Percentiles rank a stretch among this genome's conserved stretches.
These are phyloP conservation scores for Phytophthora hibernalis DNA, from an alignment of 352 stramenopile species.

Conservation along the genomic window DNA sequence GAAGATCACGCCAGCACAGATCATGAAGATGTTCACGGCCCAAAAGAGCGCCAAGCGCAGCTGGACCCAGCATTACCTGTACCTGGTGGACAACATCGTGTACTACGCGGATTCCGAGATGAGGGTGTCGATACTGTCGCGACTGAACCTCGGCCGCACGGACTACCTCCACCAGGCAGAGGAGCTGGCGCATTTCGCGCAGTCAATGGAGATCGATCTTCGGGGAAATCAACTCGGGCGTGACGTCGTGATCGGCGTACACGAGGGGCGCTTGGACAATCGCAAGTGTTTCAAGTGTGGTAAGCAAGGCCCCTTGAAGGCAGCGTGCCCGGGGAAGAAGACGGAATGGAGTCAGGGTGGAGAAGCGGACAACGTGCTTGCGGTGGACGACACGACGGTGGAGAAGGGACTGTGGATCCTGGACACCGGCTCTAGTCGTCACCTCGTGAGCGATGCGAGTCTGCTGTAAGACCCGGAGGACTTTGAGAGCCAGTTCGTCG, in stretches of 20 bases:
- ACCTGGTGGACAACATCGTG: slow-evolving; percentile 37
- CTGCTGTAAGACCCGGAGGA: too few species aligned
- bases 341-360: not conserved
- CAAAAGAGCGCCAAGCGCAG: slow-evolving; percentile 11
- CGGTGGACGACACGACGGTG: not conserved
- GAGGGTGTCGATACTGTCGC: slow-evolving; percentile 14
- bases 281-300: too few species aligned
- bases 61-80: slow-evolving; percentile 27
- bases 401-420: slow-evolving; percentile 16
- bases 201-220: too few species aligned
- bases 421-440: slow-evolving; percentile 8
- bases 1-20: slow-evolving; percentile 6
- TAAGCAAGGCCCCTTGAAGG: too few species aligned
- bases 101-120: slow-evolving; percentile 11
- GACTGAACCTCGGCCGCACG: slow-evolving; percentile 10
- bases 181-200: too few species aligned
- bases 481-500: too few species aligned
- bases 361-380: slow-evolving; percentile 8
- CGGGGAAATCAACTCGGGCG: too few species aligned
- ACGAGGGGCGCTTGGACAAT: too few species aligned
- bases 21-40: slow-evolving; percentile 25
- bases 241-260: too few species aligned
- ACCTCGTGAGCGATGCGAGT: slow-evolving; percentile 26
- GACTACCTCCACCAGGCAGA: too few species aligned
- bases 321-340: not conserved